Percentiles rank a stretch among this genome's conserved stretches.
These are phyloP conservation scores for Luzula sylvatica DNA, from an alignment of 176 grass and related monocot species.

Conservation along the genomic window DNA sequence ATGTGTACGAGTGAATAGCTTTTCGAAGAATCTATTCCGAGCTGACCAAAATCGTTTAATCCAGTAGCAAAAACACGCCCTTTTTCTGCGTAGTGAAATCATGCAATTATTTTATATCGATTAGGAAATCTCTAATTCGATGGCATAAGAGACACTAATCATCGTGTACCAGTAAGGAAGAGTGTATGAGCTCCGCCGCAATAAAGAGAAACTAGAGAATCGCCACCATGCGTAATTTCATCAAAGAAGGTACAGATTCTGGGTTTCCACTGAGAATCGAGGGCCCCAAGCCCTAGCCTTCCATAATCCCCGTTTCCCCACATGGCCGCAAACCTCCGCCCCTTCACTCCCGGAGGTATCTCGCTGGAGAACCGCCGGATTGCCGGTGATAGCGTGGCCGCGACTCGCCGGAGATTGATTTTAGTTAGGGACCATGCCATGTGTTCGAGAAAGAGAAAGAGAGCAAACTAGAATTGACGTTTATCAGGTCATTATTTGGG, in stretches of 20 bases:
- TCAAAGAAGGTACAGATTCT: conserved; percentile 63
- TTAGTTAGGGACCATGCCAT: conserved; percentile 43
- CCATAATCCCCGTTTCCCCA: conserved; percentile 96
- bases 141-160: no score
- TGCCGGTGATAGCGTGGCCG: background rate
- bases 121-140: background rate
- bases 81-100: conserved; percentile 33
- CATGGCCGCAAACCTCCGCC: conserved; percentile 50
- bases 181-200: conserved; percentile 91
- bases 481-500: no score
- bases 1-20: conserved; percentile 44
- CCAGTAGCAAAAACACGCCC: conserved; percentile 72
- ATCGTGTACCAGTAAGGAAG: conserved; percentile 55
- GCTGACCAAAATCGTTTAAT: conserved; percentile 80
- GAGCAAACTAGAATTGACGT: no score
- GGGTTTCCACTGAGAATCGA: conserved; percentile 79
- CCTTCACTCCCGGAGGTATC: conserved; percentile 7
- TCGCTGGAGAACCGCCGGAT: conserved; percentile 12
- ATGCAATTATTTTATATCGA: background rate
- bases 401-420: conserved; percentile 16
- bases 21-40: conserved; percentile 48
- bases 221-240: conserved; percentile 11
- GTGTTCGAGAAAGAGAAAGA: background rate
- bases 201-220: conserved; percentile 49
- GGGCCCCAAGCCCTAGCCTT: conserved; percentile 54